phyloP scores from a whole-genome alignment of 2,329 filamentous ascomycete genomes.

The Monosporascus ibericus region DNA sequence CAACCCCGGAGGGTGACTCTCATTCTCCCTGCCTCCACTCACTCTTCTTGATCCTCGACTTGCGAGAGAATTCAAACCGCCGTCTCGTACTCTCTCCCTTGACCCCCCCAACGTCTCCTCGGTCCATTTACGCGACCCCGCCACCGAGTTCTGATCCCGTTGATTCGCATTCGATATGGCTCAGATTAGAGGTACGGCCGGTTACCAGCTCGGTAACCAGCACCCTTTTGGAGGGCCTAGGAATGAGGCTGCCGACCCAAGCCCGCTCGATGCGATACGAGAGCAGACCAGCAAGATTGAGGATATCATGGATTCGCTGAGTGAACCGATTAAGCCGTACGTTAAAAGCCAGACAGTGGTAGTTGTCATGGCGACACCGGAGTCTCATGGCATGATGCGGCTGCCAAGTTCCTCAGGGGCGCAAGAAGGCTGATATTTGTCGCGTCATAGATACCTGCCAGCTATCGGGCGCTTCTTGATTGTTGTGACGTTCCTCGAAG shows the following conservation, averaged over 20 bases:
- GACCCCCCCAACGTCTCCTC: neutral
- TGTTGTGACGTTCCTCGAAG: conserved; percentile 96
- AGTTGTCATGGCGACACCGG: neutral
- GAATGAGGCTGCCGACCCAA: conserved; percentile 61
- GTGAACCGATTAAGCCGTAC: conserved; percentile 93
- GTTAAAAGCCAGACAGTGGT: conserved; percentile 30
- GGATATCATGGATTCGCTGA: conserved; percentile 78
- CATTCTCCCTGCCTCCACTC: too few relatives aligned
- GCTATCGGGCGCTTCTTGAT: conserved; percentile 96
- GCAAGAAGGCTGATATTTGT: conserved; percentile 10
- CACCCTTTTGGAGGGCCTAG: conserved; percentile 62
- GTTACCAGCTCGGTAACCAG: conserved; percentile 76
- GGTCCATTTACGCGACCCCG: neutral
- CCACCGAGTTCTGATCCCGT: neutral
- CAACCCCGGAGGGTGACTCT: too few relatives aligned
- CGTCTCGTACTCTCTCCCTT: too few relatives aligned
- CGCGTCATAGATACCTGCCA: conserved; percentile 68
- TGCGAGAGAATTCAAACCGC: too few relatives aligned
- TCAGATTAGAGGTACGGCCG: conserved; percentile 59
- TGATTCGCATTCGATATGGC: conserved; percentile 27
- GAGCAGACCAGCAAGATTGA: conserved; percentile 98
- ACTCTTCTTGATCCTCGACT: too few relatives aligned
- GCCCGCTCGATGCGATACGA: conserved; percentile 80
- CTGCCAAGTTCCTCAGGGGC: neutral
- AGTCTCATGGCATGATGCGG: neutral